phyloP scores from a whole-genome alignment of 2,329 filamentous ascomycete genomes.

The Ciborinia camelliae region DNA sequence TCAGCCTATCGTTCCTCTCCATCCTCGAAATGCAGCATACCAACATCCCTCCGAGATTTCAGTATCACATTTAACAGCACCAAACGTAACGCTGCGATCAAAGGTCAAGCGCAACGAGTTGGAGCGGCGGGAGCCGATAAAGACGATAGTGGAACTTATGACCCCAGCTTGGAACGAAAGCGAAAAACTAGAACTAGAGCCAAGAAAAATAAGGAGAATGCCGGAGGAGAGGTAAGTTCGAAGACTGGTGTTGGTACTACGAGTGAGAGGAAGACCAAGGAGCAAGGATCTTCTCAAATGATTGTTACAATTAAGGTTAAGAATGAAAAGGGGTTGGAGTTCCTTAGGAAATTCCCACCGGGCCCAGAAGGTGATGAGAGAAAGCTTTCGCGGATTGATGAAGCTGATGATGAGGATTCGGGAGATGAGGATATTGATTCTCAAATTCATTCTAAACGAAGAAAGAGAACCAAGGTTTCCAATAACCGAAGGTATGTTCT shows the following conservation, averaged over 20 bases:
- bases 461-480: conserved; percentile 13
- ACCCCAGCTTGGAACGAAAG: conserved; percentile 25
- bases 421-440: conserved; percentile 4
- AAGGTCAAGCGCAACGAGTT: conserved; percentile 18
- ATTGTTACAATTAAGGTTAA: conserved; percentile 22
- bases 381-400: background rate
- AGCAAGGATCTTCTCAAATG: conserved; percentile 12
- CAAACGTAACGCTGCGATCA: conserved; percentile 22
- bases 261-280: conserved; percentile 13
- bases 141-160: conserved; percentile 34
- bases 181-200: background rate
- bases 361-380: conserved; percentile 2
- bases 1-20: conserved; percentile 25
- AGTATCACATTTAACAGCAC: conserved; percentile 24
- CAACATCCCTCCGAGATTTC: conserved; percentile 16
- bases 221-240: background rate
- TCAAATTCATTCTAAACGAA: background rate
- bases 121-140: conserved; percentile 28
- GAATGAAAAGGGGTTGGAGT: background rate
- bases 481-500: conserved; percentile 10
- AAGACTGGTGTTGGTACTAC: background rate
- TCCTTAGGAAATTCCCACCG: background rate
- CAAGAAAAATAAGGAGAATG: conserved; percentile 10
- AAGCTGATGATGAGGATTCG: conserved; percentile 11
- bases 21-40: conserved; percentile 4